Evolutionary conservation across 768 basidiomycete genomes (phyloP).

Genomic region (Lactifluus volemus): DNA sequence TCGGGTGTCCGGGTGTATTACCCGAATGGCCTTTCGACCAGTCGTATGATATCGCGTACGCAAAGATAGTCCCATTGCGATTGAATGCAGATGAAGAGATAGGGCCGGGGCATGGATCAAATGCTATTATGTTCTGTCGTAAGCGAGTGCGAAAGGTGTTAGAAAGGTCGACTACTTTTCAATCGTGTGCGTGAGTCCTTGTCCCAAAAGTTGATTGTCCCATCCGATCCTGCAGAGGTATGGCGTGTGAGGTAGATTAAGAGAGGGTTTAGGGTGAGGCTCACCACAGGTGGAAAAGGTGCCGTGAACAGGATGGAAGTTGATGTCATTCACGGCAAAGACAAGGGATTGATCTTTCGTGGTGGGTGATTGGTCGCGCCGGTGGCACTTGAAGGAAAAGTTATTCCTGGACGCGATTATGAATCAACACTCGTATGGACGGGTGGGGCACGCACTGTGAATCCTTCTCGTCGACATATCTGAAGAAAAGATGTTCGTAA

Average conservation of each 20-base stretch:
- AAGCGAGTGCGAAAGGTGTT: neutral
- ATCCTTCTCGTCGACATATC: conserved; percentile 85
- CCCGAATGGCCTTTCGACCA: conserved; percentile 91
- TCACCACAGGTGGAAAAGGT: conserved; percentile 39
- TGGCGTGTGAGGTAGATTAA: neutral
- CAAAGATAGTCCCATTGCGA: conserved; percentile 80
- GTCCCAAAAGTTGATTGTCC: conserved; percentile 91
- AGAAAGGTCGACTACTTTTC: conserved; percentile 50
- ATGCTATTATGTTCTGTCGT: conserved; percentile 35
- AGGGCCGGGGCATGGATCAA: conserved; percentile 66
- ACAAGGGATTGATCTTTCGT: conserved; percentile 37
- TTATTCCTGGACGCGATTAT: conserved; percentile 30
- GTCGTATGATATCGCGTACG: conserved; percentile 88
- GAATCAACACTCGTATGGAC: neutral
- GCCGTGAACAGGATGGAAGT: conserved; percentile 45
- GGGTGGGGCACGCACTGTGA: conserved; percentile 36
- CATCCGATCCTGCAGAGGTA: conserved; percentile 53
- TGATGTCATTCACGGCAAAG: conserved; percentile 49
- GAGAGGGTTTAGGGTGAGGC: neutral
- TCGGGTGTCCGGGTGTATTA: conserved; percentile 59
- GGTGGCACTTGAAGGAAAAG: conserved; percentile 52
- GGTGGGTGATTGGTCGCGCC: conserved; percentile 28
- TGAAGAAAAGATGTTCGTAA: conserved; percentile 22
- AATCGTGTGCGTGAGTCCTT: conserved; percentile 87
- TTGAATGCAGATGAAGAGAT: conserved; percentile 80